phyloP scores from a whole-genome alignment of 2,329 filamentous ascomycete species.

The Pseudogymnoascus sp. region DNA sequence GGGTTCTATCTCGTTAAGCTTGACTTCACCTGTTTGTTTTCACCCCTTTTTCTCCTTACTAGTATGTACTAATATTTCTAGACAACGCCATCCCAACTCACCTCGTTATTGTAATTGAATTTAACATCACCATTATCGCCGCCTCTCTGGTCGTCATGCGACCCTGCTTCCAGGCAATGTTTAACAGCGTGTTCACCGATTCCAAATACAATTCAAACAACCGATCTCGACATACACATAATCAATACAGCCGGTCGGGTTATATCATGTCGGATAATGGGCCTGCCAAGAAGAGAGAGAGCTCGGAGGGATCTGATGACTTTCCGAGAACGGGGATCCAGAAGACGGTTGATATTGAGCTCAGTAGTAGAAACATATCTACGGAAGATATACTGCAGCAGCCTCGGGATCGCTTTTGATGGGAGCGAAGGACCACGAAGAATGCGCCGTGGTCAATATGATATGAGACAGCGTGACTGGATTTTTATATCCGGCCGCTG shows the following conservation, averaged over 20 bases:
- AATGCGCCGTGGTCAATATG: neutral
- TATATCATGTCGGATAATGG: slow-evolving; percentile 3
- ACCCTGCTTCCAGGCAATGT: slow-evolving; percentile 11
- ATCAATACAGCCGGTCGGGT: slow-evolving; percentile 1
- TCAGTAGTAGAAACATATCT: slow-evolving; percentile 5
- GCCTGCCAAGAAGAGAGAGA: neutral
- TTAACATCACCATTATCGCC: slow-evolving; percentile 15
- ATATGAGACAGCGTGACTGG: neutral
- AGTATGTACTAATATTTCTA: neutral
- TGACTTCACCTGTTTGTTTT: neutral
- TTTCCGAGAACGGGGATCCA: neutral
- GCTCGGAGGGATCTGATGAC: neutral
- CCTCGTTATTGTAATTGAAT: slow-evolving; percentile 12
- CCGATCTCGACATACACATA: neutral
- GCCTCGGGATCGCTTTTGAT: neutral
- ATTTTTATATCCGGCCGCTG: neutral
- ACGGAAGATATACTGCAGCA: slow-evolving; percentile 1
- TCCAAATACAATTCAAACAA: neutral
- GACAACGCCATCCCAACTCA: slow-evolving; percentile 9
- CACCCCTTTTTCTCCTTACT: neutral
- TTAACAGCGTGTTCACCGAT: slow-evolving; percentile 1
- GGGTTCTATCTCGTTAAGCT: neutral
- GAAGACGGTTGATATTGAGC: slow-evolving; percentile 11
- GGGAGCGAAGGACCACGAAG: neutral
- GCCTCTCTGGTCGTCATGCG: slow-evolving; percentile 15